Conservation (phyloP, 148 eudicot genomes). For the Vaccinium darrowii region DNA sequence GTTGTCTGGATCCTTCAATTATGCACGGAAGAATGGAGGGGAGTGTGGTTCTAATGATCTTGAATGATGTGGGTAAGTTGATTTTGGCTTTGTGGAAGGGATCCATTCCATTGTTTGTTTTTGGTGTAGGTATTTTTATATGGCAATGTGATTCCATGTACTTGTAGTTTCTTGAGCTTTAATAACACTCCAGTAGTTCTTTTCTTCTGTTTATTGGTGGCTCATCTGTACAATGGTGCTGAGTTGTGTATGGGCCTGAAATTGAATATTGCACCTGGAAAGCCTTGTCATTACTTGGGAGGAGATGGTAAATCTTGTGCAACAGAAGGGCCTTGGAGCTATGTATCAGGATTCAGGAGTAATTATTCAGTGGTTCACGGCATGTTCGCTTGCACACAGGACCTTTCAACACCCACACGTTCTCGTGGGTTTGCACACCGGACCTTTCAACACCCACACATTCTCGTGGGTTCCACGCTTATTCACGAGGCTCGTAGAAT, state of each 20-base stretch:
- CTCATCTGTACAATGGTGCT: neutral
- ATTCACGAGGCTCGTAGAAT: too few relatives aligned
- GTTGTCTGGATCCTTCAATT: constrained; percentile 36
- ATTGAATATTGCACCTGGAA: too few relatives aligned
- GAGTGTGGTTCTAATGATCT: constrained; percentile 40
- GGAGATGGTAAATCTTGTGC: neutral
- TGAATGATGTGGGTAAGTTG: constrained; percentile 31
- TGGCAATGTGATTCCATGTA: constrained; percentile 21
- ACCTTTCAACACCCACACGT: too few relatives aligned
- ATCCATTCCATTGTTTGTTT: constrained; percentile 9
- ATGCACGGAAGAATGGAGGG: constrained; percentile 44
- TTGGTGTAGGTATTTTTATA: neutral
- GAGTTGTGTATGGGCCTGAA: neutral
- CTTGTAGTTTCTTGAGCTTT: constrained; percentile 33
- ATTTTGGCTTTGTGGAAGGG: neutral
- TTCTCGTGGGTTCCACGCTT: too few relatives aligned
- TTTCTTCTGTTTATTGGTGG: neutral
- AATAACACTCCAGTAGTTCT: constrained; percentile 20
- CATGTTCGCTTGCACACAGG: neutral
- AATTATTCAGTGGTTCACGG: neutral
- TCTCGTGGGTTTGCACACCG: too few relatives aligned
- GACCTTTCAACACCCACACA: too few relatives aligned
- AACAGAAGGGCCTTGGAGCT: neutral
- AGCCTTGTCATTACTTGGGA: neutral
- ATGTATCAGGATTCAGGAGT: neutral